Conservation (phyloP, 495 filamentous ascomycete species). For the Filosporella fistucella region DNA sequence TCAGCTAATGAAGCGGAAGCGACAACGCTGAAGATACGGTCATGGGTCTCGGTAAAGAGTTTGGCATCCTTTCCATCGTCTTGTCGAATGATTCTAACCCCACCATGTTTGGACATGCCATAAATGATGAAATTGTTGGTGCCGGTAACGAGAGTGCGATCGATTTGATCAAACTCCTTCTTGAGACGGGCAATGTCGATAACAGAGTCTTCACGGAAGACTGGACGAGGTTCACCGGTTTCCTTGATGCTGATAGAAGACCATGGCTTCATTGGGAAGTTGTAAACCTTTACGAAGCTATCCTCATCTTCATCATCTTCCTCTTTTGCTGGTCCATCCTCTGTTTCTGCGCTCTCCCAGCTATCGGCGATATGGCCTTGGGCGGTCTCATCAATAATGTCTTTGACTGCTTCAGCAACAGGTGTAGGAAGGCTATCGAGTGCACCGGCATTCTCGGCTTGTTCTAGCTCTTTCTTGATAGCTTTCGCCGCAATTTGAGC, state of each 20-base stretch:
- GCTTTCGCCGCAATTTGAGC: conserved; percentile 42
- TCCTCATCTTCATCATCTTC: conserved; percentile 60
- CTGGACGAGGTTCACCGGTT: conserved; percentile 35
- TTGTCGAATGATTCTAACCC: conserved; percentile 87
- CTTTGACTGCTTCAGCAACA: conserved; percentile 50
- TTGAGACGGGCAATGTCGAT: conserved; percentile 89
- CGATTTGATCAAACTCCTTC: conserved; percentile 96
- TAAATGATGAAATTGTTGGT: conserved; percentile 92
- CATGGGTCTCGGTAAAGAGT: conserved; percentile 79
- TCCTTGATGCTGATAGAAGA: conserved; percentile 63
- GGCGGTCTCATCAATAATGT: conserved; percentile 54
- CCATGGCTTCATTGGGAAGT: conserved; percentile 95
- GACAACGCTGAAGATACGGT: conserved; percentile 92
- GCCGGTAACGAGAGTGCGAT: conserved; percentile 85
- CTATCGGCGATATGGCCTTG: conserved; percentile 56
- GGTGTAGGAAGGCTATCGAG: conserved; percentile 44
- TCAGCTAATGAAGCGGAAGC: conserved; percentile 58
- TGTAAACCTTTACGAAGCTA: conserved; percentile 71
- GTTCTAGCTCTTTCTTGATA: conserved; percentile 52
- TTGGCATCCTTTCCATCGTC: conserved; percentile 86
- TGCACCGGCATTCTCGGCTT: conserved; percentile 44
- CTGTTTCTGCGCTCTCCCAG: conserved; percentile 67
- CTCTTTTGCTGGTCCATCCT: conserved; percentile 69
- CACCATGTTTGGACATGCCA: conserved; percentile 84
- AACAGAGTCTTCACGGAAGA: conserved; percentile 54